These are phyloP conservation scores for Ligustrum vulgare DNA, from an alignment of 257 asterid species.

Conservation along the genomic window DNA sequence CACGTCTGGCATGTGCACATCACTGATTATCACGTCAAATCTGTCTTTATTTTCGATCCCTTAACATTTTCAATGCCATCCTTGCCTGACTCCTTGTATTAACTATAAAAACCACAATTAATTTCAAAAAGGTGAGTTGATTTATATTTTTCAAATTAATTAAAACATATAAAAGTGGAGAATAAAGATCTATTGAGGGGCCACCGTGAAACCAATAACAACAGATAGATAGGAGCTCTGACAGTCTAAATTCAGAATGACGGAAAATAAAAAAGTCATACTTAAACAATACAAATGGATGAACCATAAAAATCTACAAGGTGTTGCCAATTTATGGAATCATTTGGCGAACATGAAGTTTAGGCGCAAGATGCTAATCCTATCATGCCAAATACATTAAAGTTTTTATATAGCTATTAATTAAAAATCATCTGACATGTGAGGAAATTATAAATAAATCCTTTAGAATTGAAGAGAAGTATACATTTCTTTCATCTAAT, in stretches of 20 bases:
- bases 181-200: neutral
- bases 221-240: neutral
- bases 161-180: neutral
- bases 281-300: no score
- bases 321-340: no score
- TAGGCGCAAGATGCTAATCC: no score
- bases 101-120: constrained; percentile 32
- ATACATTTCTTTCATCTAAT: no score
- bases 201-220: neutral
- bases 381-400: no score
- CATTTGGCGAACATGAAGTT: no score
- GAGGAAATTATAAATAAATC: no score
- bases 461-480: no score
- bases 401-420: no score
- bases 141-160: neutral
- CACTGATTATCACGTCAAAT: constrained; percentile 64
- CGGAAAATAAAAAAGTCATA: neutral
- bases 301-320: no score
- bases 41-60: constrained; percentile 54
- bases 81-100: constrained; percentile 48
- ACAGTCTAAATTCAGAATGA: neutral
- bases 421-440: no score
- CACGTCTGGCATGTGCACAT: constrained; percentile 71
- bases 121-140: neutral
- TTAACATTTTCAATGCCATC: constrained; percentile 45